These are phyloP conservation scores for Aureobasidium vineae DNA, from an alignment of 2,329 filamentous ascomycete genomes.

Conservation along the genomic window DNA sequence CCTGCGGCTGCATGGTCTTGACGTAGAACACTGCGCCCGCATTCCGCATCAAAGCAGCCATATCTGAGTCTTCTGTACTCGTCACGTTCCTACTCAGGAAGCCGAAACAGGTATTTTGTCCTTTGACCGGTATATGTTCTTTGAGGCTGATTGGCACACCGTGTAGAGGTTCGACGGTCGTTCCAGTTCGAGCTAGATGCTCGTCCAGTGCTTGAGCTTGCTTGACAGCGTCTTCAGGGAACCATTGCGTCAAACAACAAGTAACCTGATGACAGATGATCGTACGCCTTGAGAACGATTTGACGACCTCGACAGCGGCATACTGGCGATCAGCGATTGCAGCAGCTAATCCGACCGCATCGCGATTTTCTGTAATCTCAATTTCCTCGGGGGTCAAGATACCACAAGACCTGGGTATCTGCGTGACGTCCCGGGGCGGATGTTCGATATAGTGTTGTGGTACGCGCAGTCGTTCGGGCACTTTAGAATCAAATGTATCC, in stretches of 20 bases:
- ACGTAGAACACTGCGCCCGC: conserved; percentile 52
- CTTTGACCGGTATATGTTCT: conserved; percentile 62
- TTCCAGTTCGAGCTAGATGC: conserved; percentile 32
- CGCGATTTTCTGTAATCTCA: conserved; percentile 40
- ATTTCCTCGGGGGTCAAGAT: neutral
- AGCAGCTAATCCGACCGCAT: conserved; percentile 36
- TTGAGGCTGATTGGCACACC: conserved; percentile 58
- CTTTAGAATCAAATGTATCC: no score
- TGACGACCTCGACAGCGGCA: conserved; percentile 33
- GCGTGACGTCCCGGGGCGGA: neutral
- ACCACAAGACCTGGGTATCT: neutral
- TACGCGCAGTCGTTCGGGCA: no score
- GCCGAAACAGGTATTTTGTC: conserved; percentile 57
- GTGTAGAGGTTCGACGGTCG: conserved; percentile 42
- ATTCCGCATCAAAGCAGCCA: conserved; percentile 40
- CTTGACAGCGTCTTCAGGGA: conserved; percentile 44
- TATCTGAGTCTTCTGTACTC: conserved; percentile 42
- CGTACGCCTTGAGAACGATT: conserved; percentile 44
- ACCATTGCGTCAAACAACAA: conserved; percentile 56
- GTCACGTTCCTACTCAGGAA: conserved; percentile 45
- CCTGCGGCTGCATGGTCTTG: conserved; percentile 55
- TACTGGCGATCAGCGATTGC: conserved; percentile 35
- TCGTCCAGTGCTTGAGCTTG: conserved; percentile 32
- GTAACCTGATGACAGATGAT: conserved; percentile 42
- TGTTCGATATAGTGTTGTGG: no score